These are phyloP conservation scores for Phoenix dactylifera DNA, from an alignment of 176 grass and related monocot species.

Conservation along the genomic window DNA sequence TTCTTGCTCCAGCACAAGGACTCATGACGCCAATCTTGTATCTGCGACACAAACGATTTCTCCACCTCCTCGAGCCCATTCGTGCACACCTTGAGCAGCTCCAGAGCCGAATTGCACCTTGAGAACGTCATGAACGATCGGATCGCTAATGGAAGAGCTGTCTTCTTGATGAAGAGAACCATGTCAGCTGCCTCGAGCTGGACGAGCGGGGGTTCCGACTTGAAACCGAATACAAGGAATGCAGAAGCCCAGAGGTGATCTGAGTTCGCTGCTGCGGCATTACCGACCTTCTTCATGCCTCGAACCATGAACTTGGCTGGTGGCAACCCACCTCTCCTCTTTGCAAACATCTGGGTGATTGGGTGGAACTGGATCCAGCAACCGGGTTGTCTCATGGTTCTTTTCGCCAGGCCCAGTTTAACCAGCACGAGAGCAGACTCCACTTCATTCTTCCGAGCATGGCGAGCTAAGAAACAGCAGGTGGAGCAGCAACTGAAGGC, in stretches of 20 bases:
- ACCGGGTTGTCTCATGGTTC: slow-evolving; percentile 53
- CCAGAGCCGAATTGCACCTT: slow-evolving; percentile 72
- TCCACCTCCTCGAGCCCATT: slow-evolving; percentile 90
- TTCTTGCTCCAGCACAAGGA: slow-evolving; percentile 81
- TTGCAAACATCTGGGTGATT: slow-evolving; percentile 75
- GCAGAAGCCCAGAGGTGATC: slow-evolving; percentile 91
- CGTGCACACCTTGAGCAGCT: slow-evolving; percentile 95
- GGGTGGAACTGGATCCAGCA: slow-evolving; percentile 94
- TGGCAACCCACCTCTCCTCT: slow-evolving; percentile 60
- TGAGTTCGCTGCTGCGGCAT: slow-evolving; percentile 48
- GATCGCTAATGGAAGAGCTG: slow-evolving; percentile 68
- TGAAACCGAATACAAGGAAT: slow-evolving; percentile 95
- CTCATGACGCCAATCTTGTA: slow-evolving; percentile 69
- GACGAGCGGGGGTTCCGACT: slow-evolving; percentile 67
- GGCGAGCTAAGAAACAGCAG: slow-evolving; percentile 51
- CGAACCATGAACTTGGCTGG: slow-evolving; percentile 52
- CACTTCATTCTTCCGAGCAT: slow-evolving; percentile 70
- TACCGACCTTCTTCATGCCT: slow-evolving; percentile 64
- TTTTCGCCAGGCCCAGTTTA: slow-evolving; percentile 81
- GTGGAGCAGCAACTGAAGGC: slow-evolving; percentile 69
- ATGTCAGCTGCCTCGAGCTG: slow-evolving; percentile 72
- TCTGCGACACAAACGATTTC: slow-evolving; percentile 69
- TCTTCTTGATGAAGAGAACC: slow-evolving; percentile 89
- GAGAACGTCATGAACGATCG: slow-evolving; percentile 91
- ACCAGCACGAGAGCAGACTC: slow-evolving; percentile 86